These are phyloP conservation scores for Macaranga tanarius DNA, from an alignment of 441 rosid genomes.

Conservation along the genomic window DNA sequence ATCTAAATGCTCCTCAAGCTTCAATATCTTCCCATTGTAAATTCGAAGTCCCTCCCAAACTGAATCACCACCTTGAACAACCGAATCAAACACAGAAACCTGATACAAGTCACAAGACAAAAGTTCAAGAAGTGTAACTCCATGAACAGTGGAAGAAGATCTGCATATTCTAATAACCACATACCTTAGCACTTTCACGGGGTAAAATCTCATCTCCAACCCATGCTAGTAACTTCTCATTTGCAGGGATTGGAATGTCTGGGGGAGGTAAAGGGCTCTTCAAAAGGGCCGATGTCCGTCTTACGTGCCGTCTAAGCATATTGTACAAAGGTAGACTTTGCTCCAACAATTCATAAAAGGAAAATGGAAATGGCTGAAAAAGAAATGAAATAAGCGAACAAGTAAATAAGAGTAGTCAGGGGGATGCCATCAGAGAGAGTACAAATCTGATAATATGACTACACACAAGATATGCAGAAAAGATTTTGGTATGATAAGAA, in stretches of 20 bases:
- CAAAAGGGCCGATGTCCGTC: constrained; percentile 42
- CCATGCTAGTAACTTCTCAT: constrained; percentile 79
- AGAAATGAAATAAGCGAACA: constrained; percentile 7
- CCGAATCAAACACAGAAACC: constrained; percentile 93
- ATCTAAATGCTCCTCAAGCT: constrained; percentile 86
- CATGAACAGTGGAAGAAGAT: constrained; percentile 1
- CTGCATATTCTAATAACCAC: constrained; percentile 22
- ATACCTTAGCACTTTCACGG: constrained; percentile 82
- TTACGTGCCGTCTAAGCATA: constrained; percentile 58
- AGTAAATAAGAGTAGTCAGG: constrained; percentile 15
- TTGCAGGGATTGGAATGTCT: constrained; percentile 77
- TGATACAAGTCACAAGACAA: constrained; percentile 22
- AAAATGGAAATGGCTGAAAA: constrained; percentile 65
- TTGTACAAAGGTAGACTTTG: constrained; percentile 78
- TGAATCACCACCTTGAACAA: constrained; percentile 91
- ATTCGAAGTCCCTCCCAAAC: constrained; percentile 95
- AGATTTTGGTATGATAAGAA: not conserved
- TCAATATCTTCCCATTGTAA: constrained; percentile 67
- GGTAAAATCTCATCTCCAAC: constrained; percentile 86
- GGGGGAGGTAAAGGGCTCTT: constrained; percentile 53
- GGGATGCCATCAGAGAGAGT: not conserved
- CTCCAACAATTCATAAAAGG: constrained; percentile 68
- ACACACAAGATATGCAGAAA: not conserved
- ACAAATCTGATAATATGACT: not conserved
- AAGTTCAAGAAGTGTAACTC: constrained; percentile 2